Evolutionary conservation across 2,329 filamentous ascomycete species (phyloP).

Genomic region (Ilyonectria sp.): DNA sequence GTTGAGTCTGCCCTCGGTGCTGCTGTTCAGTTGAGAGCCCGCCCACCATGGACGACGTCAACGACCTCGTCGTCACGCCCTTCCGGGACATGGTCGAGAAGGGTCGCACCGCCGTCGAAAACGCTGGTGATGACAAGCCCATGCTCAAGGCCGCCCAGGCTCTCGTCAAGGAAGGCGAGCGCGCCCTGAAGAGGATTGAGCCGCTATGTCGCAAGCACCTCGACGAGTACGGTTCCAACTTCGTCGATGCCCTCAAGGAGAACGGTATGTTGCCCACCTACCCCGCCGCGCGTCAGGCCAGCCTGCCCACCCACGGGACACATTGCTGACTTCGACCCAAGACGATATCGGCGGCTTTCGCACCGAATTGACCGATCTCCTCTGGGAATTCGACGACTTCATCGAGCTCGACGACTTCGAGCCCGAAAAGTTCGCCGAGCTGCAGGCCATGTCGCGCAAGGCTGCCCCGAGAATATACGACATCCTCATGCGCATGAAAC

Average conservation of each 20-base stretch:
- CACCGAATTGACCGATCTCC: constrained; percentile 62
- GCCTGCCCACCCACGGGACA: background rate
- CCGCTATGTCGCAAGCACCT: constrained; percentile 65
- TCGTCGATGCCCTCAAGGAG: constrained; percentile 67
- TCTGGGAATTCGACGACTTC: constrained; percentile 73
- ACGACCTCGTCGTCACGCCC: constrained; percentile 63
- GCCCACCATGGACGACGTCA: constrained; percentile 57
- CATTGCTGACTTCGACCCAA: constrained; percentile 47
- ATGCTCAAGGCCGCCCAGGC: constrained; percentile 67
- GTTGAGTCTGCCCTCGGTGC: background rate
- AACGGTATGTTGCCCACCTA: constrained; percentile 60
- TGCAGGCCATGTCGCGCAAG: constrained; percentile 64
- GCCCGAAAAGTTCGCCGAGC: constrained; percentile 62
- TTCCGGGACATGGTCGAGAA: constrained; percentile 69
- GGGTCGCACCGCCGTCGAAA: constrained; percentile 62
- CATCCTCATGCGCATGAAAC: constrained; percentile 68
- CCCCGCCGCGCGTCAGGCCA: constrained; percentile 14
- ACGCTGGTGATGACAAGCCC: constrained; percentile 60
- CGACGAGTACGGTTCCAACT: constrained; percentile 65
- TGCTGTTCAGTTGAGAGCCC: constrained; percentile 15
- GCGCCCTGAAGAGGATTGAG: constrained; percentile 65
- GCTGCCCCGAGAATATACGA: constrained; percentile 65
- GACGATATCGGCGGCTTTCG: constrained; percentile 66
- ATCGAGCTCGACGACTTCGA: constrained; percentile 66
- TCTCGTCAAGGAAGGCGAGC: constrained; percentile 64